A percentile compares a stretch with the other conserved stretches of the same genome.
These are phyloP conservation scores for Akanthomyces muscarius DNA, from an alignment of 2,329 filamentous ascomycete species.

Conservation along the genomic window DNA sequence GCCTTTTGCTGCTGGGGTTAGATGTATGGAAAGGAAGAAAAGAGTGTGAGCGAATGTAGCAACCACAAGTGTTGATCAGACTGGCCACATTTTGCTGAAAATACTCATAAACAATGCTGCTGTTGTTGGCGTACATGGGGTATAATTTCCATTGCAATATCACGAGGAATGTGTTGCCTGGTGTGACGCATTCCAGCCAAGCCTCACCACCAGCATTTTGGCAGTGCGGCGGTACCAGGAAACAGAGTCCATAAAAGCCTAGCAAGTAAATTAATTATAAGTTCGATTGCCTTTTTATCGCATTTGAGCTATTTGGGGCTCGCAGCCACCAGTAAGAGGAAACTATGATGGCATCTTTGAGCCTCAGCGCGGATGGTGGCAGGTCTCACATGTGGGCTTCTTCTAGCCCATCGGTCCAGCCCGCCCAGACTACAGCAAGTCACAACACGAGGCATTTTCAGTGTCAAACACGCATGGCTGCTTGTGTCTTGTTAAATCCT, in stretches of 20 bases:
- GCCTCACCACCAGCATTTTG: slow-evolving; percentile 13
- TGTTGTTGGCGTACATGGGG: not conserved
- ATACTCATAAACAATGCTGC: slow-evolving; percentile 8
- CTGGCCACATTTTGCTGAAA: slow-evolving; percentile 4
- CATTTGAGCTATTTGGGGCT: not conserved
- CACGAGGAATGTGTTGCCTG: slow-evolving; percentile 38
- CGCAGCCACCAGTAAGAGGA: not conserved
- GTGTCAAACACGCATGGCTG: slow-evolving; percentile 21
- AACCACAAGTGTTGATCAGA: not conserved
- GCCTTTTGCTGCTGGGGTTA: not conserved
- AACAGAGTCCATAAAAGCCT: not conserved
- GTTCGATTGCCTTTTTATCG: not conserved
- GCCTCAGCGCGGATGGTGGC: not conserved
- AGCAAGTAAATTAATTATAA: not conserved
- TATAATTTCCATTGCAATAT: slow-evolving; percentile 29
- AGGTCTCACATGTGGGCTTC: not conserved
- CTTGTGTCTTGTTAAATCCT: slow-evolving; percentile 28
- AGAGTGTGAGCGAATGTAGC: not conserved
- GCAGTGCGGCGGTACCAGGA: too few species aligned
- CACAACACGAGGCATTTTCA: slow-evolving; percentile 9
- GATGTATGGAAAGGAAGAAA: not conserved
- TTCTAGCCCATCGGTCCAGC: not conserved
- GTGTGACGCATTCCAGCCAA: slow-evolving; percentile 34
- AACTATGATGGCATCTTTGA: not conserved
- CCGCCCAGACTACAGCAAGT: not conserved